Base-by-base conservation (phyloP, 2,329 filamentous ascomycete species). In the Ceratocystis eucalypticola region DNA sequence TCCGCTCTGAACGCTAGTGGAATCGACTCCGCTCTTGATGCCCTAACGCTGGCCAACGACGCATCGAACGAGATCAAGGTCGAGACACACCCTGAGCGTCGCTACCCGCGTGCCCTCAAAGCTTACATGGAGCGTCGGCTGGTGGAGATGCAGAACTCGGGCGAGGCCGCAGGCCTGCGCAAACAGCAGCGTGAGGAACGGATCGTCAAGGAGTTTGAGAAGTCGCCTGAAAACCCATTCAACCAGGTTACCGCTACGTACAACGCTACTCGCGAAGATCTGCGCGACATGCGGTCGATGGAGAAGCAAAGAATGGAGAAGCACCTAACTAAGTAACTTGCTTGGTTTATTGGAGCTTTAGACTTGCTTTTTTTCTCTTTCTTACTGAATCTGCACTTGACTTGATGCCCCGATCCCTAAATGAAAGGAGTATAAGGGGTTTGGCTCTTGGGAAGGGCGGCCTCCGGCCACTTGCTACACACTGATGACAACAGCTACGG, bases 11-110 rank as follows among this genome's bases (percentile, higher is more conserved):
- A 88, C 74, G 92, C 91, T 2, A 82, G 88, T 0, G 91, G 91
- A 72, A 96, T 99, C 75, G 92, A 97, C 75, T 93, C 96, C 72
- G 91, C 91, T 0, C 84, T 97, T 62, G 92, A 96, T 72, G 91
- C 91, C 2, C 83, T 97, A 33, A 85, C 84, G 1, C 76, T 96
- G 64, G 80, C 82, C 17, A 76, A 76, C 30, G 76, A 79, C 50
- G 75, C 79, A n/a, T 50, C 66, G 55, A 80, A 82, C 63, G 77
- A 80, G 22, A 77, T 82, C 68, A 70, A 94, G 79, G 76, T 99
- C 68, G 94, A 99, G 74, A 82, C 86, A 65, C 92, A 97, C 74
- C 92, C 94, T 0, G 91, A 96, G 79, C 81, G 89, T 68, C 81
- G 94, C 64, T 94, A 87, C 79, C 89, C 91, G 75, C 91, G 92